Percentiles rank a stretch among this genome's conserved stretches.
These are phyloP conservation scores for Lipomyces chichibuensis DNA, from an alignment of 805 yeast species.

Conservation along the genomic window DNA sequence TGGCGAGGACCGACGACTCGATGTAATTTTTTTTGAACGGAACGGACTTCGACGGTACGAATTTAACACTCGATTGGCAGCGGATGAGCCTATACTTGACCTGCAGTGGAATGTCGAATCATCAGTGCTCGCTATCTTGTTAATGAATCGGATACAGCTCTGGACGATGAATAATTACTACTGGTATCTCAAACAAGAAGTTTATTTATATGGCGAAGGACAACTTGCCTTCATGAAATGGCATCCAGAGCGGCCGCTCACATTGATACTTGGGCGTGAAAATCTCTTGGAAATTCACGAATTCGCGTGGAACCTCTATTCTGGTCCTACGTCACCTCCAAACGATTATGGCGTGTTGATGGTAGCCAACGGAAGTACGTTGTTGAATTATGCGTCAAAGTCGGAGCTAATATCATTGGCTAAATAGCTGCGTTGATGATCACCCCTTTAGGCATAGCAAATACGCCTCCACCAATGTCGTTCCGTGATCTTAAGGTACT, in stretches of 20 bases:
- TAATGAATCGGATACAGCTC: constrained; percentile 66
- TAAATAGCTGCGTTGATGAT: constrained; percentile 50
- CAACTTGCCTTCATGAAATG: constrained; percentile 53
- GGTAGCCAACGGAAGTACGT: constrained; percentile 70
- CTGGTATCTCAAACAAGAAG: constrained; percentile 90
- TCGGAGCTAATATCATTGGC: not conserved
- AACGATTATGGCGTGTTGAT: constrained; percentile 75
- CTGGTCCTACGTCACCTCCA: constrained; percentile 72
- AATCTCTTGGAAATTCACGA: constrained; percentile 55
- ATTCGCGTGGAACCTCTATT: constrained; percentile 61
- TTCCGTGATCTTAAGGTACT: constrained; percentile 64
- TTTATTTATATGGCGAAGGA: constrained; percentile 46
- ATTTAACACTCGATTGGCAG: constrained; percentile 60
- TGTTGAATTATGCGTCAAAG: constrained; percentile 36
- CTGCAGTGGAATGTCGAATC: constrained; percentile 82
- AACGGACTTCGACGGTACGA: constrained; percentile 93
- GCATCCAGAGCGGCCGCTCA: constrained; percentile 87
- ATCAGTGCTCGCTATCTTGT: constrained; percentile 72
- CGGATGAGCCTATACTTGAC: constrained; percentile 46
- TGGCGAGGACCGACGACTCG: constrained; percentile 40
- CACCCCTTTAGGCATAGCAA: constrained; percentile 83
- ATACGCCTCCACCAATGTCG: constrained; percentile 93
- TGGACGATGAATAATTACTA: constrained; percentile 94
- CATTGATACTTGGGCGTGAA: constrained; percentile 59
- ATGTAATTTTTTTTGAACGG: constrained; percentile 79